Base-by-base conservation (phyloP, 495 filamentous ascomycete genomes). In the Xylaria intraflava region DNA sequence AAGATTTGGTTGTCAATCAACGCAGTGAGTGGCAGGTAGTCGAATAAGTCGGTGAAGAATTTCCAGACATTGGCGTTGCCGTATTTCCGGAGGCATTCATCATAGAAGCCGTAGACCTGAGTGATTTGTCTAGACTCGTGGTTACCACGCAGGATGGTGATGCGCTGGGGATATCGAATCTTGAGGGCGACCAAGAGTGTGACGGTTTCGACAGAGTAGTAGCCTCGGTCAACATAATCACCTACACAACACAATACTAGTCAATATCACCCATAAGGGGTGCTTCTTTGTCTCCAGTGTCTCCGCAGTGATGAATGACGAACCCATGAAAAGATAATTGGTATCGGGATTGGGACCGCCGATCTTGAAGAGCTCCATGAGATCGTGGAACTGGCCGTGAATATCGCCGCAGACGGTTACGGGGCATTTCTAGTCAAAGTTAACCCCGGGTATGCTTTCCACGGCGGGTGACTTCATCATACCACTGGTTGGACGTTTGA, bases 1-100 rank as follows among this genome's bases (percentile, higher is more conserved):
- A 98, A 98, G 71, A 98, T 98, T 78, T 98, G 93, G 74, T 96
- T 96, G 74, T 98, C 92, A 75, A 98, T 98, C 57, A 98, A 82
- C 55, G 93, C 93, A 57, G 93, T 98, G 66, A 98, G 85, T 58
- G 93, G 93, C 36, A 98, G 89, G 74, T 91, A 98, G 75, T 98
- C 93, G 77, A 98, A 97, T 30, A 98, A 84, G 69, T 98, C 93
- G 62, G 93, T 97, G 72, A 97, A 98, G 76, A 88, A 96, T 80
- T 96, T 96, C 93, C 93, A 98, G 59, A 98, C 93, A 67, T 96
- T 97, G 57, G 93, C 93, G 67, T 95, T 96, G 72, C 91, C 91
- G 65, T 96, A 96, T 78, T 96, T 96, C 64, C 91, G 86, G 46
- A 96, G 80, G 68, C 91, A 96, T 67, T 96, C 91, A 69, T 96